Base-by-base conservation (phyloP, 2,329 filamentous ascomycete genomes). In the Fusarium temperatum region DNA sequence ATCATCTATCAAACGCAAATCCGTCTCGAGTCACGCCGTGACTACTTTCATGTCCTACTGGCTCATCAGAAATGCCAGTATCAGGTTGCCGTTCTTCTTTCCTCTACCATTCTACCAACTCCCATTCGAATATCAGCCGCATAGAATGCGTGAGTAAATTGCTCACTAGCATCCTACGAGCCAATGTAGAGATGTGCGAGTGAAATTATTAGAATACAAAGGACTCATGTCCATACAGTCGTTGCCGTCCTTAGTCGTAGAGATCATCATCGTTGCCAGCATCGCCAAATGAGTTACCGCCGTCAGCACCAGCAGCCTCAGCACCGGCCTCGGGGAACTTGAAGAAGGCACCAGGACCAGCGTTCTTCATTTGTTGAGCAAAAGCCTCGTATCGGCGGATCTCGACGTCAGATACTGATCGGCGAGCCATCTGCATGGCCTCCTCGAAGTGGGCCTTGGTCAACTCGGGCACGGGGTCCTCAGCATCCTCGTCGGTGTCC, bases 351-450 rank as follows among this genome's bases (percentile, higher is more conserved):
- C 95, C 96, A 44, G 95, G 95, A 58, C 95, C 95, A 68, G 94
- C 92, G 83, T 97, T 98, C 93, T 99, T 99, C 95, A 99, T 97
- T 83, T 96, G 96, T 87, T 98, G 96, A 45, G 96, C 94, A 80
- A 99, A 99, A 9, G 96, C 96, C 89, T 99, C 96, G 86, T 99
- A 99, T 70, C 96, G 93, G 81, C 96, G 93, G 80, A 99, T 97
- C 89, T 99, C 96, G 28, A 98, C 96, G 78, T 99, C 96, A 65
- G 91, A 95, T 77, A 99, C 96, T 35, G 96, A 98, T 82, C 94
- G 91, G 84, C 96, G 93, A 74, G 96, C 96, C 84, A 93, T 92
- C 84, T 93, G 91, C 96, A 99, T 99, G 50, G 96, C 96, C 89
- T 99, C 96, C 87, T 98, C 96, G 82, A 99, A 99, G 86, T 99